A percentile compares a stretch with the other conserved stretches of the same genome.
Evolutionary conservation across 495 filamentous ascomycete species (phyloP).

Genomic region (Penicillium herquei): DNA sequence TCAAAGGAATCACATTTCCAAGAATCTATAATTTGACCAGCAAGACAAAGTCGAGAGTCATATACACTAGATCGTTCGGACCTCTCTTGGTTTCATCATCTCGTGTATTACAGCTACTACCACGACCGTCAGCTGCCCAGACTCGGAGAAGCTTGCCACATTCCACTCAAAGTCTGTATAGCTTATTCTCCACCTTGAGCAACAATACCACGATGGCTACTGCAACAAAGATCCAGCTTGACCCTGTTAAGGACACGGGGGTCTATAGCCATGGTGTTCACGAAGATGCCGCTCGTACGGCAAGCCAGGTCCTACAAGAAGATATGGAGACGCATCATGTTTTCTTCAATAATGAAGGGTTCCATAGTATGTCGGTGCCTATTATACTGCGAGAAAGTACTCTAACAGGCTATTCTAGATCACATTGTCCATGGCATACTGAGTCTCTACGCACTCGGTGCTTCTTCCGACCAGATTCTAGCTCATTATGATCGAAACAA

Average conservation of each 20-base stretch:
- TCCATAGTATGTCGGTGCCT: constrained; percentile 55
- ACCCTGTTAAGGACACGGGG: constrained; percentile 52
- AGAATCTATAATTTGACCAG: not conserved
- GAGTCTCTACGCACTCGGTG: constrained; percentile 73
- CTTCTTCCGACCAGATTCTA: constrained; percentile 53
- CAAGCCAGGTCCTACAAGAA: constrained; percentile 66
- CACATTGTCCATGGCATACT: constrained; percentile 75
- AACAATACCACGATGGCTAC: constrained; percentile 55
- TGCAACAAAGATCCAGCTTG: constrained; percentile 58
- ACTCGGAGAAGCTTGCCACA: not conserved
- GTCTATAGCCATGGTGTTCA: constrained; percentile 53
- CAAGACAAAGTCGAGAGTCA: not conserved
- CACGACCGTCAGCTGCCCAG: not conserved
- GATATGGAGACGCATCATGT: constrained; percentile 75
- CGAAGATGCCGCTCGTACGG: constrained; percentile 56
- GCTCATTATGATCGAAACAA: constrained; percentile 58
- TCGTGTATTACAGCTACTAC: not conserved
- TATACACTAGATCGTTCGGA: not conserved
- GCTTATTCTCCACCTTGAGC: not conserved
- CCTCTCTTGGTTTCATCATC: not conserved
- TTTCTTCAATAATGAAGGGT: constrained; percentile 69
- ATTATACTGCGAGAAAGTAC: not conserved
- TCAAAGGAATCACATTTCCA: not conserved
- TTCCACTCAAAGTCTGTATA: not conserved
- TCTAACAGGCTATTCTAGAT: constrained; percentile 26